Percentiles rank a stretch among this genome's conserved stretches.
These are phyloP conservation scores for Suhomyces bokatorum DNA, from an alignment of 1,139 yeast genomes.

Conservation along the genomic window DNA sequence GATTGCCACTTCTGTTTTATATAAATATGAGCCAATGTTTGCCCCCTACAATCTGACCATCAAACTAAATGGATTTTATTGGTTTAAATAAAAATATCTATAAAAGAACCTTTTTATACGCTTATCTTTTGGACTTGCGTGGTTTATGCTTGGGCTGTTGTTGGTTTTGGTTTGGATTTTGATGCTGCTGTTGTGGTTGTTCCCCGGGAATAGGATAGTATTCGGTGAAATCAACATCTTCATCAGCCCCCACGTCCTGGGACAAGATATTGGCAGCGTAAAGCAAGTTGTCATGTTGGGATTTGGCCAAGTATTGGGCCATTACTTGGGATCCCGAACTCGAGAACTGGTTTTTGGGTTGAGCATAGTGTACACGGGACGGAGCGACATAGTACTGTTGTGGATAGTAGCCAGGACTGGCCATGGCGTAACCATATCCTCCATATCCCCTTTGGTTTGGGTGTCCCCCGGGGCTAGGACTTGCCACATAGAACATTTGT, in stretches of 20 bases:
- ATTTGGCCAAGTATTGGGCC: slow-evolving; percentile 74
- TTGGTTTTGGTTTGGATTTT: neutral
- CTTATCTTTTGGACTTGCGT: slow-evolving; percentile 3
- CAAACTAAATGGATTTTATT: neutral
- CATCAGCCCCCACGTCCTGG: slow-evolving; percentile 20
- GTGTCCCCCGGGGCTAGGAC: slow-evolving; percentile 12
- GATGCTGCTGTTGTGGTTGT: slow-evolving; percentile 1
- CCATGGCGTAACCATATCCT: slow-evolving; percentile 10
- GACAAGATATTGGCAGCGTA: slow-evolving; percentile 54
- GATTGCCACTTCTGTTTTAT: too few species aligned
- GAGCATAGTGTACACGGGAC: slow-evolving; percentile 6
- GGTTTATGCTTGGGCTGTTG: slow-evolving; percentile 2
- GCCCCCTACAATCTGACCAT: neutral
- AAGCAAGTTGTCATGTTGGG: slow-evolving; percentile 60
- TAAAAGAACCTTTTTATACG: slow-evolving; percentile 2
- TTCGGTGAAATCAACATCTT: slow-evolving; percentile 8
- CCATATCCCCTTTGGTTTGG: slow-evolving; percentile 6
- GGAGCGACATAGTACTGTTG: slow-evolving; percentile 13
- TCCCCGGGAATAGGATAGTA: slow-evolving; percentile 1
- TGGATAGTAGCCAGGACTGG: slow-evolving; percentile 14
- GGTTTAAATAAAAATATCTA: slow-evolving; percentile 6
- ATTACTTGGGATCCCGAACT: slow-evolving; percentile 72
- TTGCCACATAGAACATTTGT: slow-evolving; percentile 12
- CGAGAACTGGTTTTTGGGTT: slow-evolving; percentile 21
- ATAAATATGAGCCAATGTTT: too few species aligned